Conservation (phyloP, 2,329 filamentous ascomycete genomes). For the Microsporum ferrugineum region DNA sequence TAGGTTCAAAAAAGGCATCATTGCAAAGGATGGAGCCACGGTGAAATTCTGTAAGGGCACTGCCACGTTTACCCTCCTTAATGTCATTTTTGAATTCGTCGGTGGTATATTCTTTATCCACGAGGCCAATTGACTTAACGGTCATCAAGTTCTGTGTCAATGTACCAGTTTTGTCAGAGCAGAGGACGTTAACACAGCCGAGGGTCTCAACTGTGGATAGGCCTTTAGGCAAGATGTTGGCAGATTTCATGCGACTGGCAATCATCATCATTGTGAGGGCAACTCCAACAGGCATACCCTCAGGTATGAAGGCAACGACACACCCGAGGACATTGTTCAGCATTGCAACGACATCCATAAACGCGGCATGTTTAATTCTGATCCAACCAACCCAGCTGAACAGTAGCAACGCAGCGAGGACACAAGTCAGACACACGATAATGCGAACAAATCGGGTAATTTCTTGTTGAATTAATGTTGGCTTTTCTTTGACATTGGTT, state of each 20-base stretch:
- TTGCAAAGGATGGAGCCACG: constrained; percentile 62
- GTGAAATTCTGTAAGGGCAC: constrained; percentile 31
- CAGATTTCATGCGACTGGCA: constrained; percentile 63
- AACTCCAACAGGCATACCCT: constrained; percentile 59
- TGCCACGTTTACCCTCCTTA: constrained; percentile 52
- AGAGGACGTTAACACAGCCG: constrained; percentile 60
- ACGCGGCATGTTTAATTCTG: constrained; percentile 53
- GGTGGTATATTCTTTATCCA: constrained; percentile 11
- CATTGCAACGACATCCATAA: constrained; percentile 59
- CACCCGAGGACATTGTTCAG: constrained; percentile 64
- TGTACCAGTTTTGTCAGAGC: constrained; percentile 62
- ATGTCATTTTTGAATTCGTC: neutral
- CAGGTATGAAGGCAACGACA: constrained; percentile 64
- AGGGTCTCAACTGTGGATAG: constrained; percentile 68
- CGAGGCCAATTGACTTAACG: constrained; percentile 50
- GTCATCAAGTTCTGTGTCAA: constrained; percentile 46
- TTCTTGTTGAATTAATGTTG: constrained; percentile 61
- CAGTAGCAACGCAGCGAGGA: constrained; percentile 7
- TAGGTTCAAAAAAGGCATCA: constrained; percentile 60
- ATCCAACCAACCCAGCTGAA: constrained; percentile 54
- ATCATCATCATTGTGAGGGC: constrained; percentile 63
- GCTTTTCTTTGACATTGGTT: constrained; percentile 53
- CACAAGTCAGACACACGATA: constrained; percentile 49
- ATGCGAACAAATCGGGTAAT: constrained; percentile 60
- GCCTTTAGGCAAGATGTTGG: constrained; percentile 68